These are phyloP conservation scores for Posidonia australis DNA, from an alignment of 106 monocot species.

Conservation along the genomic window DNA sequence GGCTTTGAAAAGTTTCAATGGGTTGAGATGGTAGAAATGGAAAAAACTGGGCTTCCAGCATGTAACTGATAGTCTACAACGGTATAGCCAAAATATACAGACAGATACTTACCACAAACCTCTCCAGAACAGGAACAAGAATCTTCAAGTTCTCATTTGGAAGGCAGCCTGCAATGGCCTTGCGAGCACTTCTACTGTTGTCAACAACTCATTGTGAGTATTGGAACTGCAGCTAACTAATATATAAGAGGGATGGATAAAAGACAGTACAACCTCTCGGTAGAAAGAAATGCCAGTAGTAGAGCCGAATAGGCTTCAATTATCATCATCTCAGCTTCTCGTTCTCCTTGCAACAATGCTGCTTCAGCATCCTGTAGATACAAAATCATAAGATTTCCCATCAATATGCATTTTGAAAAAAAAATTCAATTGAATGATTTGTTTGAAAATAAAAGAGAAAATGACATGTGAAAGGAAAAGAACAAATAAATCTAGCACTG, in stretches of 20 bases:
- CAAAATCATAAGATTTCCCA: background rate
- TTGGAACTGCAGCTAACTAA: background rate
- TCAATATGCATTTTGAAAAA: background rate
- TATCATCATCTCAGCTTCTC: conserved; percentile 99
- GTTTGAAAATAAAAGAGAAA: background rate
- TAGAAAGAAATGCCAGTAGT: conserved; percentile 87
- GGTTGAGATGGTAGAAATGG: background rate
- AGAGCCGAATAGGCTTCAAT: conserved; percentile 89
- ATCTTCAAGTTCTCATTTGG: conserved; percentile 62
- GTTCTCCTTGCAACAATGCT: conserved; percentile 66
- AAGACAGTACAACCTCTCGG: conserved; percentile 57
- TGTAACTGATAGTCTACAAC: no score
- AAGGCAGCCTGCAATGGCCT: conserved; percentile 72
- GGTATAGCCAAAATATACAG: no score
- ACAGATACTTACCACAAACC: conserved; percentile 83
- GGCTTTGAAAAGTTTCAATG: background rate
- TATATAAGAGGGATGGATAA: background rate
- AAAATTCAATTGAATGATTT: background rate
- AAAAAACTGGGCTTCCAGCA: background rate
- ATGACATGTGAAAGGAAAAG: background rate
- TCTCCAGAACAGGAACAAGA: conserved; percentile 92
- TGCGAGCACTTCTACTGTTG: conserved; percentile 49
- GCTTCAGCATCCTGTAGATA: conserved; percentile 64
- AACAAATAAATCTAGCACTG: background rate
- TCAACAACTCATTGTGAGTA: background rate